phyloP scores from a whole-genome alignment of 2,329 filamentous ascomycete species.

The Alternaria ventricosa region DNA sequence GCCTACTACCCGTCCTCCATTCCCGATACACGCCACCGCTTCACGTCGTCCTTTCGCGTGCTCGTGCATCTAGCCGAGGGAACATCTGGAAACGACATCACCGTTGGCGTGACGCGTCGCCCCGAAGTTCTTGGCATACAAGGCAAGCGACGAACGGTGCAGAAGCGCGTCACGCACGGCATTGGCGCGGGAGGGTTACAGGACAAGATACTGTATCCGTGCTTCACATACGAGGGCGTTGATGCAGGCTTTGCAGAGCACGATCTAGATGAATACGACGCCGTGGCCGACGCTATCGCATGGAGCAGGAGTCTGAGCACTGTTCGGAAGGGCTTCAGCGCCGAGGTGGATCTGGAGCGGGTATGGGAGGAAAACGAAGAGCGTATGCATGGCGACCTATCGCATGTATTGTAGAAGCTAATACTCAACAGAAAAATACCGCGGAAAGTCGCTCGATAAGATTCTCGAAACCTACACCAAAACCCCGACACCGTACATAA shows the following conservation, averaged over 20 bases:
- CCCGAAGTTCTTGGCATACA: conserved; percentile 62
- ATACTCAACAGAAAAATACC: conserved; percentile 43
- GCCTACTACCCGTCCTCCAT: conserved; percentile 69
- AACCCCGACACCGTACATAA: conserved; percentile 47
- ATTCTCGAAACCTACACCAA: conserved; percentile 49
- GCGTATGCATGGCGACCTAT: conserved; percentile 23
- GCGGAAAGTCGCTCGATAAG: conserved; percentile 45
- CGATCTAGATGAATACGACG: conserved; percentile 71
- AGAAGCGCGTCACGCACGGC: conserved; percentile 58
- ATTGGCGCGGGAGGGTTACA: conserved; percentile 57
- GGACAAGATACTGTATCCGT: conserved; percentile 51
- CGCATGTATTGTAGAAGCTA: not conserved
- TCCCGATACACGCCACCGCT: conserved; percentile 57
- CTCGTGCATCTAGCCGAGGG: conserved; percentile 63
- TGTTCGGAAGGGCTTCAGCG: conserved; percentile 66
- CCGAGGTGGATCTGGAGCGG: conserved; percentile 55
- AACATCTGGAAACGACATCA: conserved; percentile 42
- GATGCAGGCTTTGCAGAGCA: conserved; percentile 74
- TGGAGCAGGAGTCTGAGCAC: conserved; percentile 70
- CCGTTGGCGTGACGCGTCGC: conserved; percentile 57
- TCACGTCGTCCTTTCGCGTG: conserved; percentile 55
- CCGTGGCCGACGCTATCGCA: conserved; percentile 68
- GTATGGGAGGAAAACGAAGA: conserved; percentile 53
- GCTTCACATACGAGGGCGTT: conserved; percentile 63
- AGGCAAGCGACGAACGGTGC: conserved; percentile 57